Conservation (phyloP, 2,329 filamentous ascomycete species). For the Fusarium sambucinum region DNA sequence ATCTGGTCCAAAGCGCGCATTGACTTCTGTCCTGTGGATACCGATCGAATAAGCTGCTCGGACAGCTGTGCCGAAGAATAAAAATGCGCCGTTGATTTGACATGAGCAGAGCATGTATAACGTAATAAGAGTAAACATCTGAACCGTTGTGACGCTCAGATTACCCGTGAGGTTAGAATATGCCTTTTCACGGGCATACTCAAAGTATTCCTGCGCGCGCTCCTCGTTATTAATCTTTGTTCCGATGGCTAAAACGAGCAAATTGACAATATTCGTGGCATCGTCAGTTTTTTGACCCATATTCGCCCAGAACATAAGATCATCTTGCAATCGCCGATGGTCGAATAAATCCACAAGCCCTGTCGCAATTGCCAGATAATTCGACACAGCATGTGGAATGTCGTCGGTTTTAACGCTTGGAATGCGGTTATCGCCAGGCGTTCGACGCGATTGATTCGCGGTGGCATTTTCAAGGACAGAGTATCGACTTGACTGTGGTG, state of each 20-base stretch:
- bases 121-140: conserved; percentile 64
- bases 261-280: conserved; percentile 58
- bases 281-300: conserved; percentile 53
- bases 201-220: conserved; percentile 61
- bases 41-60: conserved; percentile 66
- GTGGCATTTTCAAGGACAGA: conserved; percentile 63
- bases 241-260: conserved; percentile 65
- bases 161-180: conserved; percentile 60
- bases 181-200: conserved; percentile 61
- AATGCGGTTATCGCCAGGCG: conserved; percentile 34
- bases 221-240: conserved; percentile 57
- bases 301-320: conserved; percentile 59
- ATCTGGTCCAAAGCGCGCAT: conserved; percentile 62
- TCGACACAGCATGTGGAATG: conserved; percentile 50
- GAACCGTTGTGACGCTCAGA: conserved; percentile 62
- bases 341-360: conserved; percentile 65
- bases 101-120: conserved; percentile 67
- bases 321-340: conserved; percentile 53
- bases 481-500: conserved; percentile 63
- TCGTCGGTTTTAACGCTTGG: conserved; percentile 48
- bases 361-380: conserved; percentile 57
- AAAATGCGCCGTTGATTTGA: conserved; percentile 66
- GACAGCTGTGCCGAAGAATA: conserved; percentile 66
- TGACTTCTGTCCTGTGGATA: conserved; percentile 66
- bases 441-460: conserved; percentile 40